These are phyloP conservation scores for Globisporangium spinosum DNA, from an alignment of 352 stramenopile species.

Conservation along the genomic window DNA sequence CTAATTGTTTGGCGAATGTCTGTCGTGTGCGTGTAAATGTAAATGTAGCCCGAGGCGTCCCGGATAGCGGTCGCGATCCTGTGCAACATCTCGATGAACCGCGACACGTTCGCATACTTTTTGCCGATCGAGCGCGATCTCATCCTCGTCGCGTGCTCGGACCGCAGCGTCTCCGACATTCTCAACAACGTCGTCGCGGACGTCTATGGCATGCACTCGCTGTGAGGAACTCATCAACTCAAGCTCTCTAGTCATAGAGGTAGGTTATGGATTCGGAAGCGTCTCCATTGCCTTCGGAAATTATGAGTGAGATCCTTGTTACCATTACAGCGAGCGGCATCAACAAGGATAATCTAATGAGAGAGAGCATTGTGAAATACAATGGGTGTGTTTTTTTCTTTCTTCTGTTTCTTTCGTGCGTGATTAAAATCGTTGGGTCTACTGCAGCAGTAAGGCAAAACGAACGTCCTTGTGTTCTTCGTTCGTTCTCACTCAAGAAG, in stretches of 20 bases:
- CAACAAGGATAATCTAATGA: not conserved
- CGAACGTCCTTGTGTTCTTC: not conserved
- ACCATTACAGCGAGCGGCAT: not conserved
- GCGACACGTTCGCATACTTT: conserved; percentile 72
- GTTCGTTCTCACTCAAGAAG: not conserved
- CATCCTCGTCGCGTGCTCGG: conserved; percentile 65
- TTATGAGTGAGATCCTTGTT: no score
- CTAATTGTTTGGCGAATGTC: conserved; percentile 9
- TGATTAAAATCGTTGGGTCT: not conserved
- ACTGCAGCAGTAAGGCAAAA: not conserved
- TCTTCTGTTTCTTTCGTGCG: not conserved
- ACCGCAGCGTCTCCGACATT: conserved; percentile 74
- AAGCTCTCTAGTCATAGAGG: not conserved
- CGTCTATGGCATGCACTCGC: conserved; percentile 81
- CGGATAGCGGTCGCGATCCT: conserved; percentile 69
- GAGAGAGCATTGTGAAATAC: not conserved
- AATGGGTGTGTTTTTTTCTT: not conserved
- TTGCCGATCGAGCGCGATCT: conserved; percentile 76
- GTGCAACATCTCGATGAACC: conserved; percentile 77
- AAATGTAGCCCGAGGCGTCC: conserved; percentile 54
- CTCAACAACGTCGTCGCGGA: conserved; percentile 79
- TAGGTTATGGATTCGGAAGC: not conserved
- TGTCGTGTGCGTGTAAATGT: no score
- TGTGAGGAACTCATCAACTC: conserved; percentile 28
- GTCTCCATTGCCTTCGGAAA: not conserved